Evolutionary conservation across 441 rosid species (phyloP).

Genomic region (Bocquillonia castaneifolia): DNA sequence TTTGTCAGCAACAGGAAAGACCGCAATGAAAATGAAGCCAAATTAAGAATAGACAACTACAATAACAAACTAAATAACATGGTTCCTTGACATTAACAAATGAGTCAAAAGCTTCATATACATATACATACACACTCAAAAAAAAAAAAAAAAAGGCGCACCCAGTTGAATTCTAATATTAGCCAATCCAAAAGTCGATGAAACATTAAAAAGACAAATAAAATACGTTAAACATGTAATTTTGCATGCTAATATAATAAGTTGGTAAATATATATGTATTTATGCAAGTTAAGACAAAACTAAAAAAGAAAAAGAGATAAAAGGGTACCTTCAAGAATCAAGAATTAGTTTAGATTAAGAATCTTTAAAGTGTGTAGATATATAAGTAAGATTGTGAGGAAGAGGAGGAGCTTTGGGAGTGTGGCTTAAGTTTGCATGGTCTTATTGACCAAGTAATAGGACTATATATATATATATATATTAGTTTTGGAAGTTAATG

Average conservation of each 20-base stretch:
- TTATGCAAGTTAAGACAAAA: neutral
- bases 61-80: neutral
- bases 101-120: neutral
- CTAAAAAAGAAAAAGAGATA: neutral
- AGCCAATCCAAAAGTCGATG: neutral
- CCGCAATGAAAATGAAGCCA: neutral
- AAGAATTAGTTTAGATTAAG: neutral
- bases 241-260: too few species aligned
- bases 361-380: neutral
- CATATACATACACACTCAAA: too few species aligned
- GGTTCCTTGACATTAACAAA: neutral
- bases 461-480: too few species aligned
- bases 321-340: slow-evolving; percentile 11
- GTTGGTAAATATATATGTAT: too few species aligned
- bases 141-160: too few species aligned
- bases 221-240: too few species aligned
- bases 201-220: neutral
- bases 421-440: slow-evolving; percentile 16
- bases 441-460: too few species aligned
- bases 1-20: slow-evolving; percentile 3
- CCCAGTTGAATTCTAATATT: neutral
- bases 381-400: neutral
- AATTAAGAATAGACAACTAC: neutral
- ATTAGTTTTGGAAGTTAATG: too few species aligned
- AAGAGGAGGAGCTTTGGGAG: neutral